Percentiles rank a stretch among this genome's conserved stretches.
Evolutionary conservation across 2,329 filamentous ascomycete species (phyloP).

Genomic region (Cladosporium cucumerinum): DNA sequence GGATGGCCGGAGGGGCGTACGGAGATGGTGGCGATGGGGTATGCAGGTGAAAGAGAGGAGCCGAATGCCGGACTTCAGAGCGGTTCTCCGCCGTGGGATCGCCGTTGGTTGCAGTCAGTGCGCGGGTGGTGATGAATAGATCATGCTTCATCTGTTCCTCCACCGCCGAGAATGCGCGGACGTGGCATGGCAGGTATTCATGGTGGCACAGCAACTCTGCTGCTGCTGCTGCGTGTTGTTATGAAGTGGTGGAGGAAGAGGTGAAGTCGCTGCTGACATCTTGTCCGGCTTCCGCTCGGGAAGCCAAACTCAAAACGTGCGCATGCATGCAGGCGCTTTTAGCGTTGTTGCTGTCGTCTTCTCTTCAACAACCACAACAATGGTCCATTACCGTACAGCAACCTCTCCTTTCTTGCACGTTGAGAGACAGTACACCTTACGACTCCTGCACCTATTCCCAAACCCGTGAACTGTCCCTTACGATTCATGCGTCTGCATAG

Average conservation of each 20-base stretch:
- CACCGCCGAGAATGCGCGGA: background rate
- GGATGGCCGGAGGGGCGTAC: slow-evolving; percentile 12
- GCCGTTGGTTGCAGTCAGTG: slow-evolving; percentile 12
- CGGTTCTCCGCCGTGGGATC: slow-evolving; percentile 10
- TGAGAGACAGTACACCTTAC: background rate
- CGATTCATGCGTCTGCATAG: background rate
- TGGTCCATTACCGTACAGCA: background rate
- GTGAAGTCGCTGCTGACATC: background rate
- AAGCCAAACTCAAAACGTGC: background rate
- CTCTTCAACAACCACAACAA: background rate
- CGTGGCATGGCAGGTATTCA: background rate
- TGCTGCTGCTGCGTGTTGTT: background rate
- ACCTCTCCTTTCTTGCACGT: background rate
- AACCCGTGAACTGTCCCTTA: background rate
- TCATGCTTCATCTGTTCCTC: background rate
- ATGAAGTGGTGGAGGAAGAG: background rate
- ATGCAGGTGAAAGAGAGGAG: slow-evolving; percentile 15
- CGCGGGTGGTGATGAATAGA: background rate
- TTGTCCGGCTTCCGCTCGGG: background rate
- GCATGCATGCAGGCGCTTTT: background rate
- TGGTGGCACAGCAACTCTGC: background rate
- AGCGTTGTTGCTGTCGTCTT: background rate
- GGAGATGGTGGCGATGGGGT: slow-evolving; percentile 12
- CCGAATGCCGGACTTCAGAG: slow-evolving; percentile 15
- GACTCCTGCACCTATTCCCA: background rate